Base-by-base conservation (phyloP, 768 basidiomycete genomes). In the Lactarius tabidus region DNA sequence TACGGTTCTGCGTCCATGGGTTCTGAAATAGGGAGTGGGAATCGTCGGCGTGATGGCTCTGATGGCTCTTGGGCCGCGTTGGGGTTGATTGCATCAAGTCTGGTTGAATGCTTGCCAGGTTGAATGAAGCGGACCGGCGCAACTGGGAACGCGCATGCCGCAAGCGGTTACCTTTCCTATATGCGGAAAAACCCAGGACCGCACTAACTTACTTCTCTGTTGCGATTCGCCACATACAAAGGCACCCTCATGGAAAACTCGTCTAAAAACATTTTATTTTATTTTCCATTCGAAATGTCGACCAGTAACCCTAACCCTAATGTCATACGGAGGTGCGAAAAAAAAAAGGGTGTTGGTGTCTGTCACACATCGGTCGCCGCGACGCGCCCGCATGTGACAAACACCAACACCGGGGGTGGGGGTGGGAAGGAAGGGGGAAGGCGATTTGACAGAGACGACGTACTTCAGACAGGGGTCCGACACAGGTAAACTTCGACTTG, bases 231-330 rank as follows among this genome's bases (percentile, higher is more conserved):
- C 33, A 33, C 3, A 33, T 33, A 33, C 3, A 33, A 33, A 33
- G 33, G 33, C 33, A 33, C 8, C 4, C 33, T 33, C 33, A 33
- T 33, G 33, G n/a, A n/a, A n/a, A n/a, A n/a, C n/a, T n/a, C n/a
- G n/a, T n/a, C n/a, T n/a, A n/a, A n/a, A n/a, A n/a, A n/a, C n/a
- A n/a, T n/a, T n/a, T n/a, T n/a, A n/a, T n/a, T n/a, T n/a, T n/a
- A n/a, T n/a, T n/a, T n/a, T n/a, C n/a, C n/a, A n/a, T n/a, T n/a
- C n/a, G n/a, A n/a, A n/a, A n/a, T n/a, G n/a, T n/a, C n/a, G n/a
- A n/a, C 41, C 45, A 57, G n/a, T 66, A 66, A 66, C 65, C 65
- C 17, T 66, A 66, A 66, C 60, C 65, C 65, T 66, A 61, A 33
- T 58, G 48, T 43, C 10, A 20, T 9, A 7, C 41, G 23, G 17